Percentiles rank a stretch among this genome's conserved stretches.
phyloP scores from a whole-genome alignment of 2,329 filamentous ascomycete genomes.

The Epichloe aotearoae region DNA sequence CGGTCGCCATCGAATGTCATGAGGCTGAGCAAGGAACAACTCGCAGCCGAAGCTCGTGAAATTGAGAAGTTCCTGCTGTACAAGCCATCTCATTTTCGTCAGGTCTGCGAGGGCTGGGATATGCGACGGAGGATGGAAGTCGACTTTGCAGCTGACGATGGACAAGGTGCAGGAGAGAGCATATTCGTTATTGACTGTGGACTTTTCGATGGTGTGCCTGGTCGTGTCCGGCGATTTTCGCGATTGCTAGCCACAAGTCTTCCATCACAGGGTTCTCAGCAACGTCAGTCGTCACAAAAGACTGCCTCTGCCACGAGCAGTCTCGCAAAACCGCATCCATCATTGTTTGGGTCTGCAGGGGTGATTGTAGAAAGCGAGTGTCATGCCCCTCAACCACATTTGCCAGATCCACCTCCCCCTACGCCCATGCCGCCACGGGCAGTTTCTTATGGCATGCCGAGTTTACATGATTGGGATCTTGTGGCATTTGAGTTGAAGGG shows the following conservation, averaged over 20 bases:
- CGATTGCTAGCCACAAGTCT: slow-evolving; percentile 17
- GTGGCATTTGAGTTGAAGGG: slow-evolving; percentile 37
- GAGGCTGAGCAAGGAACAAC: slow-evolving; percentile 56
- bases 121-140: slow-evolving; percentile 79
- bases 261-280: slow-evolving; percentile 1
- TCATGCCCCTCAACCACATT: slow-evolving; percentile 10
- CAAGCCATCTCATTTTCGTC: slow-evolving; percentile 65
- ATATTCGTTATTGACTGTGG: slow-evolving; percentile 65
- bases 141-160: slow-evolving; percentile 76
- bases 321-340: slow-evolving; percentile 9
- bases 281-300: slow-evolving; percentile 1
- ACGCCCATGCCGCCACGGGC: slow-evolving; percentile 10
- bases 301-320: background rate
- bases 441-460: slow-evolving; percentile 3
- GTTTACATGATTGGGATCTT: slow-evolving; percentile 19
- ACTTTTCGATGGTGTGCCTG: slow-evolving; percentile 40
- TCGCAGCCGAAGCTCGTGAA: slow-evolving; percentile 64
- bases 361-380: background rate
- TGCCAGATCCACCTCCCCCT: slow-evolving; percentile 12
- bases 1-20: slow-evolving; percentile 63
- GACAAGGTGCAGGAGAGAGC: slow-evolving; percentile 61
- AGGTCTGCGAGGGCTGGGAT: slow-evolving; percentile 74
- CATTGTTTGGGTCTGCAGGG: slow-evolving; percentile 17
- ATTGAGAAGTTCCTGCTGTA: slow-evolving; percentile 64
- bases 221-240: slow-evolving; percentile 31